Evolutionary conservation across 768 basidiomycete genomes (phyloP), one percentile per base, ranked within the genome.

Genomic region (Hemileccinum rubropunctum): DNA sequence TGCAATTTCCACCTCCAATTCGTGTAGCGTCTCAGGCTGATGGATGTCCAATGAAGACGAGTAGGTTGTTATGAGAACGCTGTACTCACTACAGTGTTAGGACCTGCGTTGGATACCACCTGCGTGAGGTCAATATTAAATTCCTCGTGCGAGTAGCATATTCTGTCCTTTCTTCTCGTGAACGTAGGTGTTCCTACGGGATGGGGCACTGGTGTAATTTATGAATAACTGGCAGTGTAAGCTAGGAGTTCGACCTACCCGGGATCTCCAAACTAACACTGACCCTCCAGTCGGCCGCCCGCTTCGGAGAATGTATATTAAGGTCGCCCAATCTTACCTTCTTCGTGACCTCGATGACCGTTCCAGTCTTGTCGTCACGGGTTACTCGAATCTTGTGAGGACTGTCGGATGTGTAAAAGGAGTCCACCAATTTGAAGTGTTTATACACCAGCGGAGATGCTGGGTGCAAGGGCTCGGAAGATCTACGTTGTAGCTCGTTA

Each of bases 111-210:
- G 4, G 84, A 77, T 2, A 81, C 82, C 42, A 98, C 95, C 69
- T 95, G 92, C 1, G 97, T 98, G 42, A 99, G 78, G 72, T 99
- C 97, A 55, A 99, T 85, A 56, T 76, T 79, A 65, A 93, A 95
- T 56, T 95, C 85, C 67, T 98, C 94, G 68, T 99, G 97, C 4
- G 84, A 73, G 67, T 99, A 99, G 61, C 90, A 88, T 66, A 98
- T 76, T 39, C 97, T 78, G 70, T 99, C 91, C 71, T 97, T 99
- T 72, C 79, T 76, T 50, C 90, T 79, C 28, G 81, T 77, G 56
- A 79, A 71, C 9, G 78, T 75, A 1, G 86, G 67, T 7, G 78
- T 64, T 12, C 88, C 89, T 38, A 83, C 58, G 1, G 88, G 89
- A 58, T 83, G 86, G 2, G 75, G 57, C n/a, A 82, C 89, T 91